phyloP scores from a whole-genome alignment of 306 rosid species.

The Urtica urens region DNA sequence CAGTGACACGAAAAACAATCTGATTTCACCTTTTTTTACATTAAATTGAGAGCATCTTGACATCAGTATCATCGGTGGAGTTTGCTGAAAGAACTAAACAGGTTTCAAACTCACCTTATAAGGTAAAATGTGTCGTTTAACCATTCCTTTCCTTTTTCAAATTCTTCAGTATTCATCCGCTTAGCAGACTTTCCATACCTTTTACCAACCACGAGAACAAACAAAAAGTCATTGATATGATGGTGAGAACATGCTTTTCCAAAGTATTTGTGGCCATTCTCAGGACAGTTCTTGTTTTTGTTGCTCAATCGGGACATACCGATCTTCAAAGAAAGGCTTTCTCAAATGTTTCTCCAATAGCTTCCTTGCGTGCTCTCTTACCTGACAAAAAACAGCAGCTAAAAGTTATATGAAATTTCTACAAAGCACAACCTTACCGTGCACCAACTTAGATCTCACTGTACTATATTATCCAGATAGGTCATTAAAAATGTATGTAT shows the following conservation, averaged over 20 bases:
- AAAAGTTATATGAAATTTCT: too few relatives aligned
- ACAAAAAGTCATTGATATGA: slow-evolving; percentile 5
- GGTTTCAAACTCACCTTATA: slow-evolving; percentile 45
- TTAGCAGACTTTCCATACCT: slow-evolving; percentile 56
- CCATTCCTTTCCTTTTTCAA: slow-evolving; percentile 73
- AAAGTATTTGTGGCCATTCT: neutral
- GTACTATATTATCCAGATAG: too few relatives aligned
- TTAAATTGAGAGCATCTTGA: too few relatives aligned
- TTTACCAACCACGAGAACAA: slow-evolving; percentile 18
- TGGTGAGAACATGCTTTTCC: neutral
- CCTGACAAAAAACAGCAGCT: too few relatives aligned
- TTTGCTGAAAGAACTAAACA: neutral
- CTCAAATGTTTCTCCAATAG: slow-evolving; percentile 66
- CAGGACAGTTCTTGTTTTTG: too few relatives aligned
- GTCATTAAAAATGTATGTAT: too few relatives aligned
- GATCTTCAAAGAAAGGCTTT: slow-evolving; percentile 72
- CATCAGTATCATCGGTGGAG: too few relatives aligned
- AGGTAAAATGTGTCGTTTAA: slow-evolving; percentile 62
- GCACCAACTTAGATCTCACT: too few relatives aligned
- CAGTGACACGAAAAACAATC: neutral
- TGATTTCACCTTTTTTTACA: neutral
- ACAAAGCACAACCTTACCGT: too few relatives aligned
- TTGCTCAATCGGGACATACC: slow-evolving; percentile 32
- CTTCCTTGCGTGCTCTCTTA: slow-evolving; percentile 89
- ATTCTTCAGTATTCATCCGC: slow-evolving; percentile 61